Conservation (phyloP, 805 yeast genomes). For the Metschnikowia koreensis region DNA sequence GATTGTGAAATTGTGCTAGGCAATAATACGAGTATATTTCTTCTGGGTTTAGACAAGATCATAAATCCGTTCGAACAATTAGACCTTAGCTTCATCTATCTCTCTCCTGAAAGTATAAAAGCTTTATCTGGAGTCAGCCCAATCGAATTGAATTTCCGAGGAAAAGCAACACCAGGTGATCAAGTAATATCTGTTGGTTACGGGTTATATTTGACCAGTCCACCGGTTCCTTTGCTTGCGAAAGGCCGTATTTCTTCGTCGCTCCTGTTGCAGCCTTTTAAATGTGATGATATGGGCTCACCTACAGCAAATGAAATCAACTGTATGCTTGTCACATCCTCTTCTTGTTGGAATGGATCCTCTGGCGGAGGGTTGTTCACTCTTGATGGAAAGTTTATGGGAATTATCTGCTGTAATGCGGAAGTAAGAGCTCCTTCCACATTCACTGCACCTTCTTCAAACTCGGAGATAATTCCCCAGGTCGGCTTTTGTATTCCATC, state of each 20-base stretch:
- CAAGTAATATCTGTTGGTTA: constrained; percentile 30
- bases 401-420: constrained; percentile 47
- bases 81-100: constrained; percentile 38
- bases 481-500: constrained; percentile 35
- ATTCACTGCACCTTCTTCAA: not conserved
- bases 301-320: constrained; percentile 1
- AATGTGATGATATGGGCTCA: not conserved
- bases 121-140: constrained; percentile 15
- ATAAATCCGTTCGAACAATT: constrained; percentile 32
- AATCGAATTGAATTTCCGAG: not conserved
- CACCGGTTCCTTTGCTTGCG: constrained; percentile 30
- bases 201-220: constrained; percentile 36
- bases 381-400: constrained; percentile 28
- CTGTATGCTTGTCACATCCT: constrained; percentile 34
- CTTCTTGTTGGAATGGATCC: constrained; percentile 52
- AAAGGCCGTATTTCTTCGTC: constrained; percentile 30
- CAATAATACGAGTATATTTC: not conserved
- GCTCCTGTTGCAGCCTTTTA: constrained; percentile 10
- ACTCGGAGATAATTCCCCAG: constrained; percentile 31
- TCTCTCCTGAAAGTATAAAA: constrained; percentile 18
- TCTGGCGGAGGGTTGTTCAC: constrained; percentile 47
- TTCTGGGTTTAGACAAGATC: constrained; percentile 15
- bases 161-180: not conserved
- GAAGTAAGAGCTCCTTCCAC: constrained; percentile 27
- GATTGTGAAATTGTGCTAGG: constrained; percentile 8